phyloP scores from a whole-genome alignment of 768 basidiomycete genomes.

The Melanogaster broomeanus region DNA sequence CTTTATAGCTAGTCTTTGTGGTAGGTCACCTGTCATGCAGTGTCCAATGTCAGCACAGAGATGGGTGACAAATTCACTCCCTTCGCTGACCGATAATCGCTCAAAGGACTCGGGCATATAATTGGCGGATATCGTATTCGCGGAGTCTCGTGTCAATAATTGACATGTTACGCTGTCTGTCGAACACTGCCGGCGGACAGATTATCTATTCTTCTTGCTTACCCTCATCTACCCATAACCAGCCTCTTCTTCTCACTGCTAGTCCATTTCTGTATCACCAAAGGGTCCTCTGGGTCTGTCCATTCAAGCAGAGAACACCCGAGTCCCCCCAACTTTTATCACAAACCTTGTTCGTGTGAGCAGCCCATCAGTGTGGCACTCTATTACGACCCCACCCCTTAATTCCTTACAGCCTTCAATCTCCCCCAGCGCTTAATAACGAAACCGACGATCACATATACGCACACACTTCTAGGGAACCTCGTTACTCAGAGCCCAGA shows the following conservation, averaged over 20 bases:
- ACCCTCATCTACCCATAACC: conserved; percentile 11
- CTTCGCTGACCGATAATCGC: no score
- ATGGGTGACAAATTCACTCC: background rate
- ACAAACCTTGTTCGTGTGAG: no score
- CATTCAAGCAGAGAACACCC: background rate
- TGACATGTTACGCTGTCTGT: background rate
- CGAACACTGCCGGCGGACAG: background rate
- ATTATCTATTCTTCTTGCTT: conserved; percentile 4
- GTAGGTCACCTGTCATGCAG: no score
- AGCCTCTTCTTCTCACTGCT: conserved; percentile 11
- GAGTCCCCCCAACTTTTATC: no score
- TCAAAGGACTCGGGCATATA: no score
- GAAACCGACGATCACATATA: conserved; percentile 80
- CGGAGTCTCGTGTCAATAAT: conserved; percentile 6
- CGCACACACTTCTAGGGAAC: conserved; percentile 66
- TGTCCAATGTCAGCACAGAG: background rate
- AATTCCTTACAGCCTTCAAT: conserved; percentile 42
- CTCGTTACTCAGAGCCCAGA: no score
- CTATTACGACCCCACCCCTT: conserved; percentile 1
- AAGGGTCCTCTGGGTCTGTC: background rate
- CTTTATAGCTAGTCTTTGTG: background rate
- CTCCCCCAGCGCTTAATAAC: conserved; percentile 59
- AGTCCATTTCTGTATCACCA: no score
- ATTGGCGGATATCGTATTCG: no score
- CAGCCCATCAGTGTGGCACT: background rate